Conservation (phyloP, 257 asterid genomes). For the Thymus mandschuricus region DNA sequence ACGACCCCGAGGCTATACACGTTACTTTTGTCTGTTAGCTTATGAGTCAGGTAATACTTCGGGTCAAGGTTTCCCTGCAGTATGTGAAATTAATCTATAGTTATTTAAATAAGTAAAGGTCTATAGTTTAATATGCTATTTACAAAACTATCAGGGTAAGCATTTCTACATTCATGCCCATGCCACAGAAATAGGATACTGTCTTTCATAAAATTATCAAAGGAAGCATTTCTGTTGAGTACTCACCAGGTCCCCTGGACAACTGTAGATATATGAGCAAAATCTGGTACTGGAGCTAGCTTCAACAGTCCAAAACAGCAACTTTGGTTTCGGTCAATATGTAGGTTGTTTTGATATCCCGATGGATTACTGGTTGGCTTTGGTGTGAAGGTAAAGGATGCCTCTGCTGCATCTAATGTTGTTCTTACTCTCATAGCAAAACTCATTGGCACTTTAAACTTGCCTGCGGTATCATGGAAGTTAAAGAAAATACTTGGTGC, state of each 20-base stretch:
- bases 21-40: conserved; percentile 90
- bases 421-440: conserved; percentile 76
- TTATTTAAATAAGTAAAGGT: background rate
- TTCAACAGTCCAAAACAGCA: conserved; percentile 91
- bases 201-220: background rate
- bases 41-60: conserved; percentile 84
- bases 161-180: background rate
- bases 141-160: background rate
- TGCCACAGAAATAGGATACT: background rate
- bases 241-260: conserved; percentile 93
- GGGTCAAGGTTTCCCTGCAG: conserved; percentile 98
- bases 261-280: conserved; percentile 76
- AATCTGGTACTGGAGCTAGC: conserved; percentile 79
- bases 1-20: conserved; percentile 96
- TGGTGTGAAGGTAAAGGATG: conserved; percentile 88
- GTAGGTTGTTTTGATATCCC: conserved; percentile 90
- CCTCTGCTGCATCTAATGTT: conserved; percentile 86
- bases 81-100: background rate
- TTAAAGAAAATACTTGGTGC: background rate
- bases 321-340: conserved; percentile 86
- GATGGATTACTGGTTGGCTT: conserved; percentile 95
- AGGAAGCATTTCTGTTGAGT: background rate
- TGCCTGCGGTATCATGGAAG: conserved; percentile 49
- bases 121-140: background rate
- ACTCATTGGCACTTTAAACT: conserved; percentile 49